Evolutionary conservation across 257 asterid genomes (phyloP), one percentile per base, ranked within the genome.

Genomic region (Echites panduratus): DNA sequence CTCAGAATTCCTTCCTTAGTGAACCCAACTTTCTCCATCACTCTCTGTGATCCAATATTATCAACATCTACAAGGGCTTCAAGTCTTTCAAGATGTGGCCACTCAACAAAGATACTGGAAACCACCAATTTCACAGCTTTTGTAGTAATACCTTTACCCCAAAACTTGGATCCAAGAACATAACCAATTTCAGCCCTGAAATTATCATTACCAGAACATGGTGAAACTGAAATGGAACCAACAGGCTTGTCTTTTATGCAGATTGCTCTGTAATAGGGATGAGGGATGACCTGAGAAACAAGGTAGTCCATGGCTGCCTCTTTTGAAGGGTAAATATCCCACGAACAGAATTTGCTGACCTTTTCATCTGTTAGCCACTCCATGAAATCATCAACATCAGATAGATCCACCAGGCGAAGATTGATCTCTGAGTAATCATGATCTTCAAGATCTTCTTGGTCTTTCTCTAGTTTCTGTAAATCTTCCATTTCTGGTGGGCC

Each of bases 61-160:
- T 89, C 90, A 59, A 82, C 81, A 64, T 78, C 96, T 75, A 83
- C 97, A 70, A 93, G 68, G 71, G 91, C 98, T 85, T 93, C 90
- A 78, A 89, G 79, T 75, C 96, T 84, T 81, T 86, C 91, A 75
- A 89, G 80, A 27, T 88, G 87, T 7, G 81, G 85, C 98, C 95
- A 90, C 75, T 90, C 94, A 47, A 73, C 64, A 27, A 90, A 93
- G 48, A 85, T 86, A 10, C 79, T 47, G 66, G 80, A 44, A 59
- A 90, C 92, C 77, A 85, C 96, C 88, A 85, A 78, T 74, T 72
- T 85, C 79, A 88, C 97, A 26, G 96, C 97, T 82, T 68, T 74
- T 0, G 97, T 87, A 14, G 87, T 92, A 16, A 93, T 81, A 32
- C 98, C 96, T 52, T 83, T 89, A 0, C 97, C 98, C 97, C 97